These are phyloP conservation scores for Colletotrichum plurivorum DNA, from an alignment of 2,329 filamentous ascomycete species.

Conservation along the genomic window DNA sequence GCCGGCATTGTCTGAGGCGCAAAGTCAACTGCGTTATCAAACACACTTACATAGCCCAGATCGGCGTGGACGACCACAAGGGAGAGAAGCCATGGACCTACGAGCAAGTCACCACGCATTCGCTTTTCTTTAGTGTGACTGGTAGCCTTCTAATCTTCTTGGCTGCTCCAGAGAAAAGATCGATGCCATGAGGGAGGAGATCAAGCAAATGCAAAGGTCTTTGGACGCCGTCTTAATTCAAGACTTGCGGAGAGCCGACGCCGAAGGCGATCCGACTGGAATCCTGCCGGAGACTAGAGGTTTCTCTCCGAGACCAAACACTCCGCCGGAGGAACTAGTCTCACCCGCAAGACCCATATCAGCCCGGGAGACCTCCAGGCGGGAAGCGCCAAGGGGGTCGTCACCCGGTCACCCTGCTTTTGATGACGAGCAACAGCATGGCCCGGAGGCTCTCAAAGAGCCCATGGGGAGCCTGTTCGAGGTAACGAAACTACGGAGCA, in stretches of 20 bases:
- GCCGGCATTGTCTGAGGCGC: constrained; percentile 15
- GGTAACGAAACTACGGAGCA: constrained; percentile 63
- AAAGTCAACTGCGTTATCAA: constrained; percentile 15
- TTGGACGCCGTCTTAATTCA: constrained; percentile 1
- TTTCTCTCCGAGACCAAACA: too few species aligned
- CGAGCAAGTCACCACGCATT: not conserved
- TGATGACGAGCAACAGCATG: constrained; percentile 43
- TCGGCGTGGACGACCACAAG: not conserved
- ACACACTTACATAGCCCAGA: constrained; percentile 10
- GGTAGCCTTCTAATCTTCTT: not conserved
- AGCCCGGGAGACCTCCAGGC: not conserved
- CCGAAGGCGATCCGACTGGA: too few species aligned
- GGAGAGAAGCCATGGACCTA: not conserved
- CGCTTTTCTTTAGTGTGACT: too few species aligned
- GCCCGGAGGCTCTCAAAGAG: constrained; percentile 51
- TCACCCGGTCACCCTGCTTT: not conserved
- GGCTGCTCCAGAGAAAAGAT: not conserved
- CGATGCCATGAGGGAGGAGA: constrained; percentile 1
- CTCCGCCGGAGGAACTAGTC: not conserved
- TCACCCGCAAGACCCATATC: not conserved
- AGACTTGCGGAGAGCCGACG: too few species aligned
- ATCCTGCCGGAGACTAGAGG: too few species aligned
- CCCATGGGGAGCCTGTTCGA: constrained; percentile 69
- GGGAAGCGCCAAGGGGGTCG: not conserved
- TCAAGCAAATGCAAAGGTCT: not conserved